A percentile compares a stretch with the other conserved stretches of the same genome.
These are phyloP conservation scores for Neurospora sp. DNA, from an alignment of 2,329 filamentous ascomycete genomes.

Conservation along the genomic window DNA sequence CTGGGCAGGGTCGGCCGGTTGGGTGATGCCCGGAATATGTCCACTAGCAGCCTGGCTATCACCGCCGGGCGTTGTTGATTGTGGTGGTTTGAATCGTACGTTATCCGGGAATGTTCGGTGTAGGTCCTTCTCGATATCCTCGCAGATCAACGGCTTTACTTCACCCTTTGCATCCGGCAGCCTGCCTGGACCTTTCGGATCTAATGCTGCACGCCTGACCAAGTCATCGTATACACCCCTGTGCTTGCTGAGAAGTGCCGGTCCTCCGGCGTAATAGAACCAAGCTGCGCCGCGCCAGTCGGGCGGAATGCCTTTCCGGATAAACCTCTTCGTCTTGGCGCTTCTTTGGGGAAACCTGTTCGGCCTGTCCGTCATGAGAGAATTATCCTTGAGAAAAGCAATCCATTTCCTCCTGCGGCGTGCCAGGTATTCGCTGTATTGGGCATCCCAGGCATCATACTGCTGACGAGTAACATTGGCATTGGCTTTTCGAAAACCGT, in stretches of 20 bases:
- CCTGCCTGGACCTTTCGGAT: constrained; percentile 9
- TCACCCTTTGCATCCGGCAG: constrained; percentile 19
- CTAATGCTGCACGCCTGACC: constrained; percentile 37
- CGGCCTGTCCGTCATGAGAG: constrained; percentile 61
- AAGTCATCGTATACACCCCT: constrained; percentile 67
- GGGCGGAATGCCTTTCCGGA: constrained; percentile 86
- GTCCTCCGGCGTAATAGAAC: constrained; percentile 93
- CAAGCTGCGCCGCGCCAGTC: constrained; percentile 93
- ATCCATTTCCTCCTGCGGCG: constrained; percentile 76
- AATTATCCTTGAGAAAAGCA: constrained; percentile 64
- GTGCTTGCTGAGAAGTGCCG: constrained; percentile 65
- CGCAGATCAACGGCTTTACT: constrained; percentile 64
- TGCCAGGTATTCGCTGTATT: constrained; percentile 66
- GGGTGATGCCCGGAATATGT: constrained; percentile 13
- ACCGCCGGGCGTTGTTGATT: constrained; percentile 10
- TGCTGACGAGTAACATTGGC: constrained; percentile 67
- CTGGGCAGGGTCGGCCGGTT: constrained; percentile 26
- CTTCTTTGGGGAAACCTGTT: constrained; percentile 71
- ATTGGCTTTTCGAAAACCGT: constrained; percentile 85
- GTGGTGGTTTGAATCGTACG: constrained; percentile 61
- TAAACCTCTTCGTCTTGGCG: constrained; percentile 78
- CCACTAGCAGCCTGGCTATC: constrained; percentile 12
- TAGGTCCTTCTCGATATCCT: constrained; percentile 88
- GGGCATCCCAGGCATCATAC: constrained; percentile 72
- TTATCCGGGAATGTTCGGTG: constrained; percentile 95